phyloP scores from a whole-genome alignment of 2,329 filamentous ascomycete species.

The Eurotiales sp. region DNA sequence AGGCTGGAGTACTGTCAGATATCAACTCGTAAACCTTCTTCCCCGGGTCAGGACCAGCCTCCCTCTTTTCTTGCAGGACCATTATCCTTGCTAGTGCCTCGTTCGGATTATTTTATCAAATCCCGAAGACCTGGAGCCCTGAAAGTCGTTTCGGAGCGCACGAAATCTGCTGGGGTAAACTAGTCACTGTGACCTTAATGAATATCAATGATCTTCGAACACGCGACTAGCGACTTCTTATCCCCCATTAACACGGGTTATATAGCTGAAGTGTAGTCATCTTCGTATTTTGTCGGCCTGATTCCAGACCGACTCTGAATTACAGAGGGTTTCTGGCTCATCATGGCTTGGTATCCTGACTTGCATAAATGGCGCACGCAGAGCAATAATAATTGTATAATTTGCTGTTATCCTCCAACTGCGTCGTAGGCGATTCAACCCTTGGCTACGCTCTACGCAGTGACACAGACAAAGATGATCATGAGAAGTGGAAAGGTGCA shows the following conservation, averaged over 20 bases:
- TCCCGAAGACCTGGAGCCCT: not conserved
- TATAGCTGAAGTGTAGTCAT: not conserved
- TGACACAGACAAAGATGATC: no score
- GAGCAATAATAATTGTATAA: not conserved
- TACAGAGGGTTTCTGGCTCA: not conserved
- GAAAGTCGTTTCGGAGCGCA: no score
- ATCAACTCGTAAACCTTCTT: not conserved
- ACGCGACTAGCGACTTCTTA: not conserved
- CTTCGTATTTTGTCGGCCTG: not conserved
- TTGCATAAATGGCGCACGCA: slow-evolving; percentile 5
- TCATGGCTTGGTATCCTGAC: not conserved
- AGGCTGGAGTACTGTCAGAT: not conserved
- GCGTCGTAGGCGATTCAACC: no score
- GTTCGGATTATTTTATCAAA: not conserved
- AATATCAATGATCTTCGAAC: not conserved
- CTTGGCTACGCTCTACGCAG: no score
- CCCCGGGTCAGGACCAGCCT: not conserved
- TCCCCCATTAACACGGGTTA: not conserved
- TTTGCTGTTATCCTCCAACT: no score
- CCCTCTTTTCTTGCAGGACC: not conserved
- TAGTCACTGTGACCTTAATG: not conserved
- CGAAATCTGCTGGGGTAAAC: no score
- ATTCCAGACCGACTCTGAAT: slow-evolving; percentile 8
- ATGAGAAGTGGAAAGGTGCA: not conserved
- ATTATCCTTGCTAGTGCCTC: not conserved